Base-by-base conservation (phyloP, 352 stramenopile genomes). In the Blastocystis sp. region DNA sequence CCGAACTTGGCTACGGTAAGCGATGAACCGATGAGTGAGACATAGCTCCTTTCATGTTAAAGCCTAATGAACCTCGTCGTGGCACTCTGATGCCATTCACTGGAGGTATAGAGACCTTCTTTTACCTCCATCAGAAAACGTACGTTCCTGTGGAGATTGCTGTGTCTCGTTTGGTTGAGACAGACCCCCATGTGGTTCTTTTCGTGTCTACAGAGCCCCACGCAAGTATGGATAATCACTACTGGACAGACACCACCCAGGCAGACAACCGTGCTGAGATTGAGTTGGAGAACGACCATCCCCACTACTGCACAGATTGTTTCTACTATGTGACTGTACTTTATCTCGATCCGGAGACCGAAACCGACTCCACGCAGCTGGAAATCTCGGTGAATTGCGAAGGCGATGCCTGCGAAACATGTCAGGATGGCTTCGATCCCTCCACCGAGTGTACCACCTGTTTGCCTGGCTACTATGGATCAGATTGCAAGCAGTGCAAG, bases 371-470 rank as follows among this genome's bases (percentile, higher is more conserved):
- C 39, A 85, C 73, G 1, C 9, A 34, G 50, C 18, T 85, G 3
- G 39, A 59, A 11, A 68, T 85, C 34, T 30, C 50, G 37, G 50
- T 68, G n/a, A 85, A 85, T 43, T 85, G 73, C 41, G 53, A 50
- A 39, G 47, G 68, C 37, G 63, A 45, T 39, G 53, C 47, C 16
- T 85, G 73, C 55, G 24, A 41, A 34, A 37, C 26, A 3, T 85
- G 73, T n/a, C 20, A 78, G 43, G 63, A 85, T 13, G 94, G 94
- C 6, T 95, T 95, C 75, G 93, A 96, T 70, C 93, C 94, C 0
- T 85, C 92, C 18, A 94, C 93, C 20, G 91, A 93, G 1, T 96
- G 94, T 69, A 93, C 91, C 16, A 94, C 93, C 69, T 96, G 94
- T 90, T 91, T 96, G 20, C 93, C 94, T 1, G 91, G 91, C 1